Evolutionary conservation across 495 filamentous ascomycete species (phyloP).

Genomic region (Lophiotrema nucula): DNA sequence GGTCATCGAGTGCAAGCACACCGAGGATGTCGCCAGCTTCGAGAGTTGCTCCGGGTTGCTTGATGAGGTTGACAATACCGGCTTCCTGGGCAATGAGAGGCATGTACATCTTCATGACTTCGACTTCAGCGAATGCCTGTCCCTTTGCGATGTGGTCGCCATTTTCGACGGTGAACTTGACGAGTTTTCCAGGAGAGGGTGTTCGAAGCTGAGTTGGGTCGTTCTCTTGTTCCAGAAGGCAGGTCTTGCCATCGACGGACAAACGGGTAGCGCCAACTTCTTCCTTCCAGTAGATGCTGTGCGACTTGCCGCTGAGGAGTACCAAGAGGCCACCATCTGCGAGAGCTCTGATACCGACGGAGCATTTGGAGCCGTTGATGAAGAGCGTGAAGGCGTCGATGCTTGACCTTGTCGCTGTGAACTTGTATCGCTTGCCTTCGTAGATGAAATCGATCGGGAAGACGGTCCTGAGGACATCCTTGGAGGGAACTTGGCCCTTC

Average conservation of each 20-base stretch:
- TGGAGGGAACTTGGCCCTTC: slow-evolving; percentile 94
- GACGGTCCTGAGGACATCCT: slow-evolving; percentile 95
- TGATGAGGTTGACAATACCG: slow-evolving; percentile 95
- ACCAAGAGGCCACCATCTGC: slow-evolving; percentile 94
- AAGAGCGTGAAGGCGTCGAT: slow-evolving; percentile 95
- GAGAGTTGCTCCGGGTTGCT: slow-evolving; percentile 96
- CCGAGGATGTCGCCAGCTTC: slow-evolving; percentile 98
- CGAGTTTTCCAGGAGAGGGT: slow-evolving; percentile 94
- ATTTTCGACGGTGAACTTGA: slow-evolving; percentile 97
- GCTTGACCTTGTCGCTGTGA: slow-evolving; percentile 92
- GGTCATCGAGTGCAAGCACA: slow-evolving; percentile 94
- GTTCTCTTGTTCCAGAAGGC: slow-evolving; percentile 97
- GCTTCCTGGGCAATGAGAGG: slow-evolving; percentile 95
- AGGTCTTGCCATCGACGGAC: slow-evolving; percentile 97
- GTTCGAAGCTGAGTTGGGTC: slow-evolving; percentile 96
- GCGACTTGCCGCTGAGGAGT: slow-evolving; percentile 82
- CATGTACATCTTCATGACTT: slow-evolving; percentile 99
- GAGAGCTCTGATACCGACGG: slow-evolving; percentile 86
- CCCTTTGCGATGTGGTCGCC: slow-evolving; percentile 92
- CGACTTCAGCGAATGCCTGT: slow-evolving; percentile 93
- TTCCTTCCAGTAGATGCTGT: slow-evolving; percentile 99
- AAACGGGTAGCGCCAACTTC: slow-evolving; percentile 93
- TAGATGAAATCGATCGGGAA: slow-evolving; percentile 99
- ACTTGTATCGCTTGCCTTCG: slow-evolving; percentile 93
- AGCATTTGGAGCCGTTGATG: slow-evolving; percentile 97